Evolutionary conservation across 176 grass and related monocot species (phyloP), one percentile per base, ranked within the genome.

Genomic region (Oryza meyeriana): DNA sequence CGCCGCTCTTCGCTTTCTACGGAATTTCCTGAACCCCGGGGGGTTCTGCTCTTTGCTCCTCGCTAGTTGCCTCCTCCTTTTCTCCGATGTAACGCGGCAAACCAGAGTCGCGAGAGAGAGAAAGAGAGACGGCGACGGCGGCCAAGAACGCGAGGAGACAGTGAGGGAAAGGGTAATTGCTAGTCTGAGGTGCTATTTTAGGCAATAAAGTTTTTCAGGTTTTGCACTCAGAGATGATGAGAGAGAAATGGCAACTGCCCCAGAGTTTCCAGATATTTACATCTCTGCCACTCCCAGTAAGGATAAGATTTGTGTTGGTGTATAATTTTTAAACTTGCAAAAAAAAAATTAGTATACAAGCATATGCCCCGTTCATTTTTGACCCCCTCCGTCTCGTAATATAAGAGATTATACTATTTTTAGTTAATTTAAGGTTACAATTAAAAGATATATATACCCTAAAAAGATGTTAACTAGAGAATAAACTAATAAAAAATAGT

Each of bases 91-190:
- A 65, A 57, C 79, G 45, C 28, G 44, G 45, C 41, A 73, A 67
- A 68, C 67, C 47, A 45, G 14, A 31, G 63, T 12, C 9, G 11
- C 8, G 79, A 82, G 8, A 10, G 55, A 57, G 70, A 86, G 31
- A 12, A 35, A 12, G 77, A 55, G 14, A 16, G 71, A n/a, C 35
- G 70, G 59, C 61, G 76, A 87, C 25, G 76, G 64, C 4, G 83
- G 77, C 39, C 66, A 27, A 79, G 71, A 84, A 69, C 78, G 71
- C 57, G 82, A 87, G 84, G 64, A 82, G 79, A 85, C 73, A 33
- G 20, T 9, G 52, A 57, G 52, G 12, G 25, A 40, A 52, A n/a
- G 68, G 44, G 72, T 64, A 83, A 58, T 41, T 33, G 42, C 41
- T 3, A 12, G 42, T 81, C 28, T 65, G 70, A 64, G 48, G 34